Evolutionary conservation across 352 stramenopile genomes (phyloP).

Genomic region (Globisporangium recalcitrans): DNA sequence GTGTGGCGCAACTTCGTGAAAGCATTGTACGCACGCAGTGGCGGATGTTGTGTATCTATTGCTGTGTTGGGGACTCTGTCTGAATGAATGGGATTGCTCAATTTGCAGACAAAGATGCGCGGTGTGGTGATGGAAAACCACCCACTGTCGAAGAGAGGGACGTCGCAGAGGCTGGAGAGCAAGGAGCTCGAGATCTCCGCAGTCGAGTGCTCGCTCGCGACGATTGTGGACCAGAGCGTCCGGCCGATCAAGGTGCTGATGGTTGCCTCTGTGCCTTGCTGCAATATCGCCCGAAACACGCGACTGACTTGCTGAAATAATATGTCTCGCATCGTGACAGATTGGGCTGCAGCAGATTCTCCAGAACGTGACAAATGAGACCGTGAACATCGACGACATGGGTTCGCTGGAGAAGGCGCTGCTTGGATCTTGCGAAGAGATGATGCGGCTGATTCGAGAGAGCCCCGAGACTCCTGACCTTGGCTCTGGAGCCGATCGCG

Average conservation of each 20-base stretch:
- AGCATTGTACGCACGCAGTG: constrained; percentile 47
- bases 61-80: neutral
- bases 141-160: constrained; percentile 56
- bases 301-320: neutral
- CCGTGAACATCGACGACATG: constrained; percentile 66
- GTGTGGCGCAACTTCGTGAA: constrained; percentile 40
- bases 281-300: neutral
- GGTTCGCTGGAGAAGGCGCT: constrained; percentile 49
- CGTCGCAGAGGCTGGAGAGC: constrained; percentile 60
- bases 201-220: constrained; percentile 52
- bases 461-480: neutral
- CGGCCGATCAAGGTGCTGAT: constrained; percentile 60
- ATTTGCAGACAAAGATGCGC: constrained; percentile 35
- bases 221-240: constrained; percentile 69
- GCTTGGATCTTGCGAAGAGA: constrained; percentile 60
- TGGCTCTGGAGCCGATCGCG: neutral
- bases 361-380: constrained; percentile 67
- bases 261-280: neutral
- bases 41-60: too few species aligned
- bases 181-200: constrained; percentile 64
- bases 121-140: constrained; percentile 44
- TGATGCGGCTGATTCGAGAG: constrained; percentile 64
- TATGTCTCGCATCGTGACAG: constrained; percentile 16
- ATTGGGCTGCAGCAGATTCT: constrained; percentile 80
- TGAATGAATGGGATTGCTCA: neutral